Base-by-base conservation (phyloP, 495 filamentous ascomycete species). In the Astrothelium subdiscretum region DNA sequence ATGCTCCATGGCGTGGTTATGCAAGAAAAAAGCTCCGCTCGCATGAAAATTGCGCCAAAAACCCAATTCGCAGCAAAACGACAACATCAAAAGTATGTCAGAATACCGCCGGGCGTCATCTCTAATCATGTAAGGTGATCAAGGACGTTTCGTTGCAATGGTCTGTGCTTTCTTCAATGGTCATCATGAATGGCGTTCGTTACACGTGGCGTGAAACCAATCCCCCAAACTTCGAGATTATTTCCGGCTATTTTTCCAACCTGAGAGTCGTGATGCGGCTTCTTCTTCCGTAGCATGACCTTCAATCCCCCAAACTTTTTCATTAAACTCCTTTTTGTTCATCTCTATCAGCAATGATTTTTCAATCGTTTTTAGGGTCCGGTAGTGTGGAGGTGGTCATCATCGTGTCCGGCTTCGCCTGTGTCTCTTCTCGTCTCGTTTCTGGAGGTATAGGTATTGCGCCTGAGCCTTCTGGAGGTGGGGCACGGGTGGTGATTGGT, bases 91-190 rank as follows among this genome's bases (percentile, higher is more conserved):
- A 54, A 54, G 15, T 26, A 27, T 54, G 48, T 54, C 48, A 54
- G 24, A 54, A 54, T 54, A 54, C 48, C 48, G 48, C 48, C 48
- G 24, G 29, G 24, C 20, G 20, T 24, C 48, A 20, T 54, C 20
- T 54, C 48, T 54, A 54, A 54, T 10, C 26, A 54, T 24, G 48
- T 54, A 22, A 18, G 11, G 48, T 54, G 48, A 29, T 54, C 48
- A 26, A 54, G 29, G 48, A 54, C 48, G 24, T 54, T n/a, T 8
- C 20, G 48, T 11, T n/a, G 20, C 11, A 54, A n/a, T 12, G 24
- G n/a, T n/a, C n/a, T 29, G 48, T 24, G 48, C n/a, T 54, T 26
- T 54, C 48, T 54, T 54, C 48, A 54, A 54, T 54, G 24, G 48
- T 54, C 48, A 29, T 54, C 48, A 29, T 54, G 22, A 54, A 27